phyloP scores from a whole-genome alignment of 2,329 filamentous ascomycete genomes.

The Exserohilum rostratum region DNA sequence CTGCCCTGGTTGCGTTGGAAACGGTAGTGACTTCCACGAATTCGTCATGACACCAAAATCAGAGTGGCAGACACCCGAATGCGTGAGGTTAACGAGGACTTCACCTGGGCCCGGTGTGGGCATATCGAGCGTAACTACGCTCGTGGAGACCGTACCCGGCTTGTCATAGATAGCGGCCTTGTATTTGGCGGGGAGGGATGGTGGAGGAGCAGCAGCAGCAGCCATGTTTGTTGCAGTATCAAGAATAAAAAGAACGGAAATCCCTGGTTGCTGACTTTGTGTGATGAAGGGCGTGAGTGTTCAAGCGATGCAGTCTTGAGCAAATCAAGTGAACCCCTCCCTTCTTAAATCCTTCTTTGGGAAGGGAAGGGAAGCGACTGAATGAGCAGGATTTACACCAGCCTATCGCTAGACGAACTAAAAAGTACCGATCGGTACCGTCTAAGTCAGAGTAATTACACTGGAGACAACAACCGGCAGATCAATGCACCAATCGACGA shows the following conservation, averaged over 20 bases:
- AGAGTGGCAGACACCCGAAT: constrained; percentile 70
- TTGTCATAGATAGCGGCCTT: constrained; percentile 70
- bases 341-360: too few species aligned
- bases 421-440: too few species aligned
- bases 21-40: constrained; percentile 62
- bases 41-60: constrained; percentile 61
- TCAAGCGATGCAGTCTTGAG: too few species aligned
- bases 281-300: too few species aligned
- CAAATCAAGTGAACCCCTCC: too few species aligned
- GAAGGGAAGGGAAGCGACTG: too few species aligned
- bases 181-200: constrained; percentile 60
- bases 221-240: neutral
- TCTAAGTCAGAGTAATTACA: too few species aligned
- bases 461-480: too few species aligned
- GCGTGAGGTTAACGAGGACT: constrained; percentile 67
- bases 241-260: neutral
- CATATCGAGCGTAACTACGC: constrained; percentile 67
- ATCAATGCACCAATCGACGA: too few species aligned
- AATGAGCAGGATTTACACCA: too few species aligned
- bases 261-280: too few species aligned
- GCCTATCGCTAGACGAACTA: too few species aligned
- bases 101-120: constrained; percentile 68
- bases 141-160: constrained; percentile 68
- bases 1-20: constrained; percentile 65
- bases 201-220: neutral